Conservation (phyloP, 2,329 filamentous ascomycete species). For the Thielaviopsis ethacetica region DNA sequence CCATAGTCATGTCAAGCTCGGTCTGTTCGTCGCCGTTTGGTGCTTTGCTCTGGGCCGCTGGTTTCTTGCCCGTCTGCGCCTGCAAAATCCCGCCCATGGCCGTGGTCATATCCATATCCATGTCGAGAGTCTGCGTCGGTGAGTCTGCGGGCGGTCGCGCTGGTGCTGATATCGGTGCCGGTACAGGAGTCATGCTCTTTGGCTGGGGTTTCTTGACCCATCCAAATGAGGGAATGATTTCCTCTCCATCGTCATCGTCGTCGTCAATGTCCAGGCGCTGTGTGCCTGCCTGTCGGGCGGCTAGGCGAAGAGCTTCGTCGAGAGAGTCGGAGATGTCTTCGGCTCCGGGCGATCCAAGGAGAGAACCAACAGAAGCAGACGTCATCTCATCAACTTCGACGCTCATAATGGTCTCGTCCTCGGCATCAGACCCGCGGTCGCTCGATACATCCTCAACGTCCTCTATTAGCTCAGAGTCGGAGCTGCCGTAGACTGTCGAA, state of each 20-base stretch:
- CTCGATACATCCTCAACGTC: slow-evolving; percentile 35
- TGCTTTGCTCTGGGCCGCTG: slow-evolving; percentile 16
- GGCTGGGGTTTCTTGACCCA: slow-evolving; percentile 43
- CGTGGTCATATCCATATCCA: slow-evolving; percentile 40
- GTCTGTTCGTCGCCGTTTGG: slow-evolving; percentile 21
- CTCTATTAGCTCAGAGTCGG: slow-evolving; percentile 36
- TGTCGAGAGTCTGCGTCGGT: slow-evolving; percentile 20
- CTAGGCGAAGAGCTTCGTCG: slow-evolving; percentile 62
- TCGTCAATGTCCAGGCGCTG: slow-evolving; percentile 45
- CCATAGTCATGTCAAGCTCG: slow-evolving; percentile 82
- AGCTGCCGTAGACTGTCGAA: slow-evolving; percentile 59
- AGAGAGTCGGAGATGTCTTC: slow-evolving; percentile 50
- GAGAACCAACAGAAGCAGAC: slow-evolving; percentile 47
- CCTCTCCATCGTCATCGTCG: slow-evolving; percentile 44
- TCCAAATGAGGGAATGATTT: slow-evolving; percentile 60
- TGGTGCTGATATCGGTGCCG: slow-evolving; percentile 13
- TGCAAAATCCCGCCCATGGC: slow-evolving; percentile 32
- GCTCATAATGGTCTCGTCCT: slow-evolving; percentile 67
- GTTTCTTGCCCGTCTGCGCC: slow-evolving; percentile 12
- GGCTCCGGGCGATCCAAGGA: slow-evolving; percentile 42
- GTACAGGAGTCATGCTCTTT: not conserved
- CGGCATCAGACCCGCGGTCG: slow-evolving; percentile 43
- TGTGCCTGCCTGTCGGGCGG: slow-evolving; percentile 59
- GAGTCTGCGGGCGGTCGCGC: not conserved
- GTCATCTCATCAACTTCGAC: slow-evolving; percentile 66